Evolutionary conservation across 2,329 filamentous ascomycete species (phyloP).

Genomic region (Xylariaceae sp.): DNA sequence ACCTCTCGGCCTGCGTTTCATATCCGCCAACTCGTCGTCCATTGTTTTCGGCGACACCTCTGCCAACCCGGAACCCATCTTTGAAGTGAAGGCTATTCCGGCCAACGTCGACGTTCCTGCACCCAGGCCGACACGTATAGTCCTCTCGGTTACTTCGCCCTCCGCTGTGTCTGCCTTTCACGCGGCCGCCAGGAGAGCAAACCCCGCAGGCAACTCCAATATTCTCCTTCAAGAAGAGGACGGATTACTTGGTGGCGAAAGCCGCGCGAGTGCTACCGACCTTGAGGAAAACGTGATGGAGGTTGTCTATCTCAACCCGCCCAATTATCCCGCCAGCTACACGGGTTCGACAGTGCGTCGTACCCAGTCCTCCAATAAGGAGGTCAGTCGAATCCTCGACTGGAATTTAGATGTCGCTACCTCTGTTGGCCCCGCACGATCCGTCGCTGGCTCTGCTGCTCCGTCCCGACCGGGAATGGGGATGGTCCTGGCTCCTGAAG

Average conservation of each 20-base stretch:
- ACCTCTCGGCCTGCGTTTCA: conserved; percentile 77
- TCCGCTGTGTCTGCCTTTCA: conserved; percentile 76
- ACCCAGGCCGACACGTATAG: conserved; percentile 57
- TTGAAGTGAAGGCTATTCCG: conserved; percentile 52
- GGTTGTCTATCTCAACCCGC: conserved; percentile 65
- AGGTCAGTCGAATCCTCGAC: conserved; percentile 54
- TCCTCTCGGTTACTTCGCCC: conserved; percentile 72
- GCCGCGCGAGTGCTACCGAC: conserved; percentile 70
- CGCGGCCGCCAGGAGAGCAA: conserved; percentile 69
- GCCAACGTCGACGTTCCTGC: conserved; percentile 45
- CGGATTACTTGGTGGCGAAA: conserved; percentile 41
- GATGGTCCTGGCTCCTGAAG: conserved; percentile 26
- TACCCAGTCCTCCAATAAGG: conserved; percentile 47
- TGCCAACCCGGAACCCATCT: conserved; percentile 46
- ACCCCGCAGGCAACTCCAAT: conserved; percentile 45
- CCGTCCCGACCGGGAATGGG: conserved; percentile 33
- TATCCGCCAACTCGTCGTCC: conserved; percentile 51
- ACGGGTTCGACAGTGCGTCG: conserved; percentile 44
- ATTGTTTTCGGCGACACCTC: conserved; percentile 52
- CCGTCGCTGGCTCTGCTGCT: conserved; percentile 31
- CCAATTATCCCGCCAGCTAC: conserved; percentile 46
- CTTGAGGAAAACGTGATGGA: conserved; percentile 86
- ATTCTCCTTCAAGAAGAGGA: conserved; percentile 35
- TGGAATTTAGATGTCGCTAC: conserved; percentile 57
- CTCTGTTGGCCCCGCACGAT: conserved; percentile 35